Conservation (phyloP, 495 filamentous ascomycete genomes). For the Neurospora intermedia region DNA sequence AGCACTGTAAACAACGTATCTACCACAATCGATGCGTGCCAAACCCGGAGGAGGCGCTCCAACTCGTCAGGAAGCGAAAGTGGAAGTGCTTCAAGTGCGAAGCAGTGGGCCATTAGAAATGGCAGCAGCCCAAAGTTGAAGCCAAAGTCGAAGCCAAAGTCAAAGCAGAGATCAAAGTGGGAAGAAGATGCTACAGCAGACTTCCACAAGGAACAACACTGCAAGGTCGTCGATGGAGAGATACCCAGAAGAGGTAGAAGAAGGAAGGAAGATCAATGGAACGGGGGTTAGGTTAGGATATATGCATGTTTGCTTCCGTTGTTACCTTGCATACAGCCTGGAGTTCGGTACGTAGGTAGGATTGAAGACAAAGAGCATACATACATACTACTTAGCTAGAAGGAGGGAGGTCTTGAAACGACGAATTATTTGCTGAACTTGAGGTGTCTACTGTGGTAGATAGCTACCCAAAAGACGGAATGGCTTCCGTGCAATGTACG, state of each 20-base stretch:
- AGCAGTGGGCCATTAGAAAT: not conserved
- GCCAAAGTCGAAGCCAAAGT: not conserved
- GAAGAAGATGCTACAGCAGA: not conserved
- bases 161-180: not conserved
- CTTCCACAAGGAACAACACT: not conserved
- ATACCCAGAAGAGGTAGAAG: not conserved
- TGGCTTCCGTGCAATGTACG: too few relatives aligned
- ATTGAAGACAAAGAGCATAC: not conserved
- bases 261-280: not conserved
- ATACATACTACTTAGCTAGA: not conserved
- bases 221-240: not conserved
- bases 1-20: constrained; percentile 27
- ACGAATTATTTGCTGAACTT: not conserved
- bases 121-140: not conserved
- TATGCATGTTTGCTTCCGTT: not conserved
- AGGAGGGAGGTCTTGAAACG: not conserved
- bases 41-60: constrained; percentile 4
- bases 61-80: not conserved
- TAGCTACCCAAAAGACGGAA: not conserved
- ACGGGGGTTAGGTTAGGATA: not conserved
- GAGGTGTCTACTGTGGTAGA: not conserved
- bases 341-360: not conserved
- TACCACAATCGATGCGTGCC: constrained; percentile 19
- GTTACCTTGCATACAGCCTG: not conserved
- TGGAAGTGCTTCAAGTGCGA: constrained; percentile 14